Evolutionary conservation across 768 basidiomycete species (phyloP).

Genomic region (Strobilomyces confusus): DNA sequence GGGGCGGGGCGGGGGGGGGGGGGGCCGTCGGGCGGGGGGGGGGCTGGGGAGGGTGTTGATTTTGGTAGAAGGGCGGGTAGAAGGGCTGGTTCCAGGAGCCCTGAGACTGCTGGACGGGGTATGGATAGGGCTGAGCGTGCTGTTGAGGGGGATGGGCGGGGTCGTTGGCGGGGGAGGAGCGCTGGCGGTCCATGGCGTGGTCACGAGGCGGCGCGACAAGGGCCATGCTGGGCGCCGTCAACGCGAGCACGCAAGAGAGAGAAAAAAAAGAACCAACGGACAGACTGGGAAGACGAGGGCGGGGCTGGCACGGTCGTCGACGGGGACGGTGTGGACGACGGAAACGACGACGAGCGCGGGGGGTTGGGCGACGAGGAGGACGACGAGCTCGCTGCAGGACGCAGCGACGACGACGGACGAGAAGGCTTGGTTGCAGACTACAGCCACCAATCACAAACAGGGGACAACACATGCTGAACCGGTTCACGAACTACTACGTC

Average conservation of each 20-base stretch:
- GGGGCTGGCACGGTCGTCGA: conserved; percentile 4
- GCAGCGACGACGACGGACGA: not conserved
- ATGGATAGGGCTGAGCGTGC: conserved; percentile 47
- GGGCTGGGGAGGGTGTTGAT: conserved; percentile 52
- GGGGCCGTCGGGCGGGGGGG: too few relatives aligned
- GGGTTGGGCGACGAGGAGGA: not conserved
- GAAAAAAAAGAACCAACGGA: not conserved
- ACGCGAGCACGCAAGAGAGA: not conserved
- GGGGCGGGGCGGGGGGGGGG: conserved; percentile 39
- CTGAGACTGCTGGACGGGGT: conserved; percentile 68
- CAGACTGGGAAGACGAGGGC: not conserved
- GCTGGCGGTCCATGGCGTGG: conserved; percentile 63
- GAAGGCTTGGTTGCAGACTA: not conserved
- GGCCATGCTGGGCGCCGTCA: conserved; percentile 52
- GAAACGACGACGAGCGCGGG: not conserved
- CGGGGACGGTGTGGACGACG: not conserved
- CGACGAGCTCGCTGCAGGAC: not conserved
- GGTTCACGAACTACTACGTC: not conserved
- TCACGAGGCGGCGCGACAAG: conserved; percentile 70
- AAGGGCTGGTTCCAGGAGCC: conserved; percentile 72
- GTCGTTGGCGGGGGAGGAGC: conserved; percentile 59
- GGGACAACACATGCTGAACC: not conserved
- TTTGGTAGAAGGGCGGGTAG: conserved; percentile 77
- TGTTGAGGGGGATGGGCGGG: conserved; percentile 25
- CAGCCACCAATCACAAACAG: not conserved